phyloP scores from a whole-genome alignment of 2,329 filamentous ascomycete species.

The Fusarium sp. region DNA sequence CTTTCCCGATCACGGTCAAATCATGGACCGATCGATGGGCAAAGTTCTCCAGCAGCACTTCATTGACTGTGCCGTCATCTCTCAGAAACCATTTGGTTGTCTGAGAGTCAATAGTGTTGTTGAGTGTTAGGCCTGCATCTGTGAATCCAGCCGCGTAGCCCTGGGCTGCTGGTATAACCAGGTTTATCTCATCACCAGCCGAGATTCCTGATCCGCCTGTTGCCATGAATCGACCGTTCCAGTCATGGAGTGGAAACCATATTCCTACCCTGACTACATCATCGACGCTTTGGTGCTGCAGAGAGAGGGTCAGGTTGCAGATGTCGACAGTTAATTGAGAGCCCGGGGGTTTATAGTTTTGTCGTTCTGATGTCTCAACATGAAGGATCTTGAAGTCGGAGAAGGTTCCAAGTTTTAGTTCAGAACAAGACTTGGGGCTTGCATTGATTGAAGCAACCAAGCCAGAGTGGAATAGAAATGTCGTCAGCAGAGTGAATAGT shows the following conservation, averaged over 20 bases:
- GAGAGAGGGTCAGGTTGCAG: not conserved
- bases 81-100: not conserved
- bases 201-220: not conserved
- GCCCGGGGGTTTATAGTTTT: not conserved
- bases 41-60: not conserved
- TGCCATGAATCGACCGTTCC: not conserved
- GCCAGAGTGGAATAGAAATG: fast-evolving
- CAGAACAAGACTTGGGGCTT: not conserved
- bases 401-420: not conserved
- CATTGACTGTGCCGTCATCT: not conserved
- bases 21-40: not conserved
- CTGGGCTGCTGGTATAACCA: not conserved
- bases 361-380: not conserved
- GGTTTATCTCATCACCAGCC: not conserved
- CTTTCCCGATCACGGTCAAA: not conserved
- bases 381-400: not conserved
- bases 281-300: not conserved
- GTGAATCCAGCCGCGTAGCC: not conserved
- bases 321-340: not conserved
- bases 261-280: not conserved
- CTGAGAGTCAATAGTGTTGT: not conserved
- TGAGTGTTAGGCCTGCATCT: not conserved
- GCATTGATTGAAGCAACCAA: not conserved
- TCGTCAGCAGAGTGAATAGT: not conserved
- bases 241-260: not conserved